Base-by-base conservation (phyloP, 345 rosid species). In the Brassica cretica region DNA sequence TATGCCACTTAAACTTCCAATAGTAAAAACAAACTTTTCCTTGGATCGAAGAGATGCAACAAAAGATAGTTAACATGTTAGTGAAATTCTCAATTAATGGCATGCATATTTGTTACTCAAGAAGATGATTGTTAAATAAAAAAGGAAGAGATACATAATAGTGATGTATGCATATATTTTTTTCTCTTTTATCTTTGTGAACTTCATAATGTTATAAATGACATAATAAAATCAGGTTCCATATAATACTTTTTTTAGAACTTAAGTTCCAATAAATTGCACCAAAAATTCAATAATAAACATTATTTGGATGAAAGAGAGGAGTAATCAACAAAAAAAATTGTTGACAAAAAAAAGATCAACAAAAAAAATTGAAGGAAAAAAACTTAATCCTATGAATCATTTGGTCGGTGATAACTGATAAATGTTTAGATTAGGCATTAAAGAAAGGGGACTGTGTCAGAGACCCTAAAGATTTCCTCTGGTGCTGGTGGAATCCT, bases 371-470 rank as follows among this genome's bases (percentile, higher is more conserved):
- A 6, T 32, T 32, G 10, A 32, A 59, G 0, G 18, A 12, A 3
- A 25, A 56, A 21, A 64, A 4, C 4, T 8, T n/a, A 68, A 68
- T 58, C 24, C 5, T 19, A 59, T 60, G 19, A 16, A 70, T 35
- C 12, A 15, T 37, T 16, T 77, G 76, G 81, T 77, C 81, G 81
- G 81, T 70, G 76, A 33, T 60, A 59, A 21, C 14, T 16, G 32
- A 24, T 46, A 24, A 35, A 35, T 2, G 30, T 39, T 32, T 8
- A 49, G 39, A 77, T 37, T 25, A 25, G 29, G 29, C 41, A 37
- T 11, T 19, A 4, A 64, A 24, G 37, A 29, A 32, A 18, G 12
- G 15, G 3, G 51, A 2, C 2, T 71, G 61, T 39, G 81, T 62
- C 64, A 25, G 33, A 25, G 80, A 55, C 46, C 3, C 37, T 2